Base-by-base conservation (phyloP, 2,329 filamentous ascomycete species). In the Hymenoscyphus infarciens region DNA sequence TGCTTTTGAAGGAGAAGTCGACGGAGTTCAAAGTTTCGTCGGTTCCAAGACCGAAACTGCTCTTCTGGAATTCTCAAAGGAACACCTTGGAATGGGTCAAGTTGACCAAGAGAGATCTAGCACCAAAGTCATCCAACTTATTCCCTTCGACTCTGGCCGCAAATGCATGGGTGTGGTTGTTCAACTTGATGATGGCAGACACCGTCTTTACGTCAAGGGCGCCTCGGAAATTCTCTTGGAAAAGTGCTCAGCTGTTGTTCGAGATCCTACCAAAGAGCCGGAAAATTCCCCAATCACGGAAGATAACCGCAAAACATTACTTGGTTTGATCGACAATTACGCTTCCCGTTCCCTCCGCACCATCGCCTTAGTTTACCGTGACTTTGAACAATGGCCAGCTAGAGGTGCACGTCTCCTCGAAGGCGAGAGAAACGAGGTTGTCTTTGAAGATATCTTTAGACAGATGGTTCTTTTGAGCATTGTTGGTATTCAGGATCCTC, bases 1-100 rank as follows among this genome's bases (percentile, higher is more conserved):
- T 0, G 87, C 87, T 0, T 90, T 90, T 67, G 86, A 90, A 71
- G 82, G 83, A 5, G 84, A 87, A 53, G 80, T 84, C 53, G 81
- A 87, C 52, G 86, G 86, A 35, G 78, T 80, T 63, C 68, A 75
- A 19, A 78, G 82, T 0, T 92, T 90, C 67, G 82, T 92, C 65
- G 89, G 89, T 33, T 91, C 89, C 5, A 92, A 91, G 76, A 92
- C 89, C 0, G 89, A 92, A 72, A 91, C 88, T 3, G 89, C 89
- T 25, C 79, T 92, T 13, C 80, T 92, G n/a, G 79, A 81, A 27
- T 91, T 91, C 71, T 86, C 87, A 22, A 81, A 83, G 57, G 84
- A 89, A 57, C 79, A 85, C 70, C 78, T 92, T 15, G 87, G 81
- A 52, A 86, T 92, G 79, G 83, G 82, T 5, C 79, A 82, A 0